Conservation (phyloP, 1,139 yeast species). For the Zygoascus meyerae region DNA sequence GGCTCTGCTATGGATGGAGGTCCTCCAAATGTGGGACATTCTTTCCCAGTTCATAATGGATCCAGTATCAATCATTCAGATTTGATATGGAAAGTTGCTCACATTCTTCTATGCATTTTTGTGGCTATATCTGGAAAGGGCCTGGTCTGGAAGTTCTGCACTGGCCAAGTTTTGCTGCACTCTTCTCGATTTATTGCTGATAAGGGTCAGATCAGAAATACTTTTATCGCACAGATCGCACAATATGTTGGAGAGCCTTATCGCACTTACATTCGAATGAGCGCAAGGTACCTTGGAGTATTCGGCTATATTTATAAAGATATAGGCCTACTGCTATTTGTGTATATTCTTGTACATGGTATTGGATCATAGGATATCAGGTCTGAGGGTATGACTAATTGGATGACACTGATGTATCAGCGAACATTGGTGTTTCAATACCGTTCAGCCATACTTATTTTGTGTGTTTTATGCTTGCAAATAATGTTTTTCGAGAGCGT, state of each 20-base stretch:
- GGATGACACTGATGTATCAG: no score
- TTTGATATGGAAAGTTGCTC: conserved; percentile 26
- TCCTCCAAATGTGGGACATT: conserved; percentile 1
- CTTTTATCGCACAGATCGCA: conserved; percentile 25
- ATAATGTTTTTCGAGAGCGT: no score
- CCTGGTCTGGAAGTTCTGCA: conserved; percentile 29
- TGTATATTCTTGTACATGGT: conserved; percentile 25
- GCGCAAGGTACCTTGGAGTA: conserved; percentile 25
- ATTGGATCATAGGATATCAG: no score
- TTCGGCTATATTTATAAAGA: conserved; percentile 27
- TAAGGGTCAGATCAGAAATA: conserved; percentile 21
- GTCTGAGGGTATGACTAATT: no score
- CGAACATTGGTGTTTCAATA: no score
- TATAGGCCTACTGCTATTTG: conserved; percentile 28
- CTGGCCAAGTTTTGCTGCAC: conserved; percentile 30
- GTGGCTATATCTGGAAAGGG: conserved; percentile 16
- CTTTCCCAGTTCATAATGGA: neutral
- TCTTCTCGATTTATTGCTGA: conserved; percentile 32
- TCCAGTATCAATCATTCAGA: conserved; percentile 2
- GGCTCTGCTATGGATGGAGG: conserved; percentile 3
- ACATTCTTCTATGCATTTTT: conserved; percentile 20
- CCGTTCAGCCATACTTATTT: no score
- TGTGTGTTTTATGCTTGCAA: no score
- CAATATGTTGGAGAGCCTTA: conserved; percentile 30
- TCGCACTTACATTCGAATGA: conserved; percentile 25